Evolutionary conservation across 192 early-diverging fungal genomes (phyloP).

Genomic region (Entomortierella beljakovae): DNA sequence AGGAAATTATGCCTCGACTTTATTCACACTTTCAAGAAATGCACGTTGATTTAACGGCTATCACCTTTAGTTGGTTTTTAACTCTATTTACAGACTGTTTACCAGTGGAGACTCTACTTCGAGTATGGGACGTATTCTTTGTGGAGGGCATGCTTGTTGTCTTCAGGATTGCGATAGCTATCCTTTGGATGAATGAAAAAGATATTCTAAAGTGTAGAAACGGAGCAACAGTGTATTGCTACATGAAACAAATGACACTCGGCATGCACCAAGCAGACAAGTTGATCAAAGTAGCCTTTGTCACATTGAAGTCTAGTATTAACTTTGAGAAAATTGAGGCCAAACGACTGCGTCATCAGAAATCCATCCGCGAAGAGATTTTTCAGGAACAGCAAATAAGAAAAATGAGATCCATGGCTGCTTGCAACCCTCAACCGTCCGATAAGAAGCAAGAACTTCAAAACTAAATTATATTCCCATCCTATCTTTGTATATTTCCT

Average conservation of each 20-base stretch:
- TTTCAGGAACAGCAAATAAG: conserved; percentile 42
- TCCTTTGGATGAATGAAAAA: conserved; percentile 59
- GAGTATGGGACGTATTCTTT: conserved; percentile 70
- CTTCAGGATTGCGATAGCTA: conserved; percentile 61
- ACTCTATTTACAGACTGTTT: conserved; percentile 64
- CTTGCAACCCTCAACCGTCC: conserved; percentile 17
- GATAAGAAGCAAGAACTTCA: conserved; percentile 9
- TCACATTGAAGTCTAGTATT: conserved; percentile 42
- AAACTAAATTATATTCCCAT: not conserved
- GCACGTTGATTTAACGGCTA: conserved; percentile 60
- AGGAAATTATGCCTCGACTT: conserved; percentile 60
- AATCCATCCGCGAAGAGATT: conserved; percentile 28
- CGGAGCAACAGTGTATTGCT: conserved; percentile 56
- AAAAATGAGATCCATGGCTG: conserved; percentile 26
- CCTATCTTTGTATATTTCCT: not conserved
- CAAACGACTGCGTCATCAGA: conserved; percentile 33
- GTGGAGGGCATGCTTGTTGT: conserved; percentile 60
- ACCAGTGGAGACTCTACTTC: conserved; percentile 57
- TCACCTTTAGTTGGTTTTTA: conserved; percentile 68
- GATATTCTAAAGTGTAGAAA: conserved; percentile 59
- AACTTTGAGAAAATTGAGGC: conserved; percentile 48
- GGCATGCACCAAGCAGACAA: conserved; percentile 54
- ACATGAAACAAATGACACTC: conserved; percentile 60
- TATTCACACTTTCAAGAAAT: conserved; percentile 53
- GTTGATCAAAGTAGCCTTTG: conserved; percentile 56